Percentiles rank a stretch among this genome's conserved stretches.
phyloP scores from a whole-genome alignment of 495 filamentous ascomycete species.

The Podospora sp. region DNA sequence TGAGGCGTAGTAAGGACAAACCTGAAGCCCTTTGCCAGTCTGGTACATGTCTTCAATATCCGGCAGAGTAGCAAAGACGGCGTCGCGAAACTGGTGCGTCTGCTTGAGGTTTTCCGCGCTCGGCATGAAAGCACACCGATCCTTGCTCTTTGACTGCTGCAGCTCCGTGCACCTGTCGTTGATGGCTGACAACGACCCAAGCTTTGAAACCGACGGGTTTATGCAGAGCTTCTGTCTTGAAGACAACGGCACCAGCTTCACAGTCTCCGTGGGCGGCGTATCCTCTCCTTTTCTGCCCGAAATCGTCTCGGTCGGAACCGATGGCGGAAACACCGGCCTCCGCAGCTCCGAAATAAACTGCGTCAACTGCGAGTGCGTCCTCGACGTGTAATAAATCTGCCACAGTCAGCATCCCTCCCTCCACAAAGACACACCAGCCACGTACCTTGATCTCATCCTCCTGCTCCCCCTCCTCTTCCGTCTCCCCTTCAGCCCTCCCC shows the following conservation, averaged over 20 bases:
- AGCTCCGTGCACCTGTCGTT: constrained; percentile 94
- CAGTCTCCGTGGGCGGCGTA: constrained; percentile 53
- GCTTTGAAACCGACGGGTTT: constrained; percentile 73
- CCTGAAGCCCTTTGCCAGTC: constrained; percentile 74
- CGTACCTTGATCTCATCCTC: constrained; percentile 65
- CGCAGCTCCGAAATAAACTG: constrained; percentile 92
- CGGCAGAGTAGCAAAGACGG: constrained; percentile 77
- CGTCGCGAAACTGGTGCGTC: constrained; percentile 83
- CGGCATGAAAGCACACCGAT: constrained; percentile 80
- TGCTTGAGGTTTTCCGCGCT: constrained; percentile 70
- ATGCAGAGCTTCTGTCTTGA: constrained; percentile 94
- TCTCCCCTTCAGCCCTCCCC: constrained; percentile 25
- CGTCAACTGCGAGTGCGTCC: constrained; percentile 91
- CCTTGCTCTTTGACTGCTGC: constrained; percentile 72
- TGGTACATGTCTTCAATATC: constrained; percentile 91
- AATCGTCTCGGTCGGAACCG: constrained; percentile 36
- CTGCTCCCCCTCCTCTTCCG: constrained; percentile 48
- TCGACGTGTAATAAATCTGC: constrained; percentile 87
- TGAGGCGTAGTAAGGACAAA: constrained; percentile 97
- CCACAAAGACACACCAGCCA: neutral
- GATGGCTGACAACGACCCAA: constrained; percentile 77
- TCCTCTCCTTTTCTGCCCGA: constrained; percentile 27
- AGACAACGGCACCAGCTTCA: constrained; percentile 87
- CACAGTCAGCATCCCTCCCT: constrained; percentile 9
- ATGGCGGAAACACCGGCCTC: constrained; percentile 75